phyloP scores from a whole-genome alignment of 768 basidiomycete species.

The Collybia sp. region DNA sequence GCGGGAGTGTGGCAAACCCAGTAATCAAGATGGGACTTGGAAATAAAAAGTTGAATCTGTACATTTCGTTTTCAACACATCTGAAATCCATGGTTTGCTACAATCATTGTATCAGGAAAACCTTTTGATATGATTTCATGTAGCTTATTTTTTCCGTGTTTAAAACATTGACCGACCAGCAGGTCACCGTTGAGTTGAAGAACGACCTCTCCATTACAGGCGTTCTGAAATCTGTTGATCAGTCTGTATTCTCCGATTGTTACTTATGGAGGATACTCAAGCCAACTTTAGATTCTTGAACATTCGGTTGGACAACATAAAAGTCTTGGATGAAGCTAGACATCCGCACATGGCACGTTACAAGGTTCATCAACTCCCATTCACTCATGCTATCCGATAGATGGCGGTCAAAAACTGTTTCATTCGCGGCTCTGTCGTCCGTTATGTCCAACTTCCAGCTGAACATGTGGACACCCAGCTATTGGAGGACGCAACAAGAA shows the following conservation, averaged over 20 bases:
- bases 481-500: constrained; percentile 91
- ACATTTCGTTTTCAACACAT: no score
- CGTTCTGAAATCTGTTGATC: constrained; percentile 95
- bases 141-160: constrained; percentile 97
- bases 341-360: constrained; percentile 93
- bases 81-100: background rate
- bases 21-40: no score
- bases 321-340: constrained; percentile 84
- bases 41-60: no score
- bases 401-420: constrained; percentile 99
- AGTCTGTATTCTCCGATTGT: constrained; percentile 49
- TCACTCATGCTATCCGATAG: constrained; percentile 31
- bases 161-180: constrained; percentile 97
- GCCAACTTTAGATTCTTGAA: constrained; percentile 72
- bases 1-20: no score
- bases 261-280: background rate
- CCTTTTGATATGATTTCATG: constrained; percentile 3
- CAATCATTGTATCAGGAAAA: background rate
- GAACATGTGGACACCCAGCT: constrained; percentile 94
- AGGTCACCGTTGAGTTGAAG: constrained; percentile 96
- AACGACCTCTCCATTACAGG: constrained; percentile 98
- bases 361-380: background rate
- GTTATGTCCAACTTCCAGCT: constrained; percentile 92
- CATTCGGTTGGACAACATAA: constrained; percentile 92
- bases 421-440: constrained; percentile 96